Percentiles rank a stretch among this genome's conserved stretches.
Evolutionary conservation across 306 rosid genomes (phyloP).

Genomic region (Cercis canadensis): DNA sequence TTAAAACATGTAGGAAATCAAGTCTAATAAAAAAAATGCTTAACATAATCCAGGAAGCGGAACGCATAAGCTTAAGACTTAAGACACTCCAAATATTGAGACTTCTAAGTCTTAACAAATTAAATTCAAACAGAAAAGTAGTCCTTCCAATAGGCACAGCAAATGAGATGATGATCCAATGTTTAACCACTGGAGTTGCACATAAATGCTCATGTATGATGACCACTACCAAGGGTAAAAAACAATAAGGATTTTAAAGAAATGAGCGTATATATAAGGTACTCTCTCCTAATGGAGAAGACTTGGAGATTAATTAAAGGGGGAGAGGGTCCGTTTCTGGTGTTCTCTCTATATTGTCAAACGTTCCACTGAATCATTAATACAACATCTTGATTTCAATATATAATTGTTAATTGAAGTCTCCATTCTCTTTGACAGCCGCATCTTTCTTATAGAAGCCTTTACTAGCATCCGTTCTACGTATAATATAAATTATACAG

Average conservation of each 20-base stretch:
- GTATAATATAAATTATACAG: conserved; percentile 2
- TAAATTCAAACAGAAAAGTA: too few relatives aligned
- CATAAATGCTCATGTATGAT: neutral
- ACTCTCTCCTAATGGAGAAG: neutral
- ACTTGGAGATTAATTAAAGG: neutral
- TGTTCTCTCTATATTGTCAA: neutral
- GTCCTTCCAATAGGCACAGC: too few relatives aligned
- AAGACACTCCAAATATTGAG: too few relatives aligned
- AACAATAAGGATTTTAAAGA: neutral
- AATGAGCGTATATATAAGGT: neutral
- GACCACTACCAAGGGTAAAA: neutral
- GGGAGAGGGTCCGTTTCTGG: neutral
- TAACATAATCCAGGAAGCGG: too few relatives aligned
- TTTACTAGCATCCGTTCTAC: neutral
- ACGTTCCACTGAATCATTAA: too few relatives aligned
- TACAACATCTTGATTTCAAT: neutral
- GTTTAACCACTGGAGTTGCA: neutral
- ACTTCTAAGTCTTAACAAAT: too few relatives aligned
- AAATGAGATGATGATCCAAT: too few relatives aligned
- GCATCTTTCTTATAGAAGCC: neutral
- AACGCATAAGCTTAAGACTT: too few relatives aligned
- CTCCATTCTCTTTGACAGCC: neutral
- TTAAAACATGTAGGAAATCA: too few relatives aligned
- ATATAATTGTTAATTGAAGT: neutral
- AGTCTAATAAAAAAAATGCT: too few relatives aligned